Evolutionary conservation across 2,329 filamentous ascomycete genomes (phyloP).

Genomic region (Pyrenophora seminiperda): DNA sequence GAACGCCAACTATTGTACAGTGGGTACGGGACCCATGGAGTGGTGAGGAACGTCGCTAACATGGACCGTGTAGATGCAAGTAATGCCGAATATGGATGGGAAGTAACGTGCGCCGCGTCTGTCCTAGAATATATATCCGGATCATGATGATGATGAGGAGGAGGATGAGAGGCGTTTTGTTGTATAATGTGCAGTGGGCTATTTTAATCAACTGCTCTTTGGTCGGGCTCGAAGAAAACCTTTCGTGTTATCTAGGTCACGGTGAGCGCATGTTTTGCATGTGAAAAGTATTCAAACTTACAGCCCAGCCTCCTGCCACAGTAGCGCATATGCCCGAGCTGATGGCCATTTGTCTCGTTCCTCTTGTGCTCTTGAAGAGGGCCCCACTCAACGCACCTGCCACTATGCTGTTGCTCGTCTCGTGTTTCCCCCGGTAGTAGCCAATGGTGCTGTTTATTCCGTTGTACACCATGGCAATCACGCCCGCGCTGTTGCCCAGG

Average conservation of each 20-base stretch:
- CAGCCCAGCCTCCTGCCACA: slow-evolving; percentile 86
- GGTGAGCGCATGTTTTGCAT: neutral
- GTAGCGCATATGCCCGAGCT: slow-evolving; percentile 87
- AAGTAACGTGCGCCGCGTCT: slow-evolving; percentile 1
- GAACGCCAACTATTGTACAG: slow-evolving; percentile 28
- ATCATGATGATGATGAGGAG: neutral
- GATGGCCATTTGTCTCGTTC: slow-evolving; percentile 89
- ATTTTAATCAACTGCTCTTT: slow-evolving; percentile 6
- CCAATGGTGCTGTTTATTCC: slow-evolving; percentile 58
- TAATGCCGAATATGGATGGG: slow-evolving; percentile 17
- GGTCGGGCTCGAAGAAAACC: slow-evolving; percentile 35
- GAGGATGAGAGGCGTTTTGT: slow-evolving; percentile 2
- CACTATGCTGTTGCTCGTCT: slow-evolving; percentile 83
- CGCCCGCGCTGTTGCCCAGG: slow-evolving; percentile 92
- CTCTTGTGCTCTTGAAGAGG: slow-evolving; percentile 95
- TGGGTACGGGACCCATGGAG: slow-evolving; percentile 21
- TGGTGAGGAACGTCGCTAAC: slow-evolving; percentile 22
- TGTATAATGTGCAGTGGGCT: slow-evolving; percentile 1
- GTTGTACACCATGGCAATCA: slow-evolving; percentile 96
- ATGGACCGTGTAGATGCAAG: slow-evolving; percentile 20
- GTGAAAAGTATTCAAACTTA: slow-evolving; percentile 47
- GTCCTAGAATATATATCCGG: neutral
- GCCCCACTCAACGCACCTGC: slow-evolving; percentile 89
- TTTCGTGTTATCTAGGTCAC: slow-evolving; percentile 30
- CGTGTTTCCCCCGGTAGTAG: slow-evolving; percentile 54